Conservation (phyloP, 805 yeast species). For the Ogataea wickerhamii region DNA sequence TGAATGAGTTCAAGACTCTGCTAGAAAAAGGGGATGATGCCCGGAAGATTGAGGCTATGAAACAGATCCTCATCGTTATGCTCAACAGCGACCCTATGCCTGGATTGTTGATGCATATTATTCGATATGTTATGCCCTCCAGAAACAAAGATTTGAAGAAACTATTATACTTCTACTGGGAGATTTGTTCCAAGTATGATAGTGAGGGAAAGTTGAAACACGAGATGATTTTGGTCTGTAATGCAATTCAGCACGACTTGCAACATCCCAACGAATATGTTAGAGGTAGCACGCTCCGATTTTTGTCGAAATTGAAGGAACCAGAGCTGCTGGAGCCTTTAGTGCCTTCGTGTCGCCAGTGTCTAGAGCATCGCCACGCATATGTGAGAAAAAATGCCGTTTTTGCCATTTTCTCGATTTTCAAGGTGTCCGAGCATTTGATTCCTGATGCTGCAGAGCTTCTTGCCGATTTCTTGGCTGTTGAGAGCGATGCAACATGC, state of each 20-base stretch:
- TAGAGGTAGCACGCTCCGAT: constrained; percentile 92
- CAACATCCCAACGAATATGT: constrained; percentile 98
- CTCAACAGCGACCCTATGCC: constrained; percentile 92
- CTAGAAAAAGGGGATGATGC: constrained; percentile 90
- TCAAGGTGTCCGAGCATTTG: constrained; percentile 77
- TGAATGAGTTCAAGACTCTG: constrained; percentile 67
- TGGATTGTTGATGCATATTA: constrained; percentile 91
- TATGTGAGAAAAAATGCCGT: constrained; percentile 97
- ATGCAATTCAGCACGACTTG: constrained; percentile 94
- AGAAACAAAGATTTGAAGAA: constrained; percentile 87
- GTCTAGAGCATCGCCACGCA: constrained; percentile 95
- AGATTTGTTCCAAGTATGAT: constrained; percentile 90
- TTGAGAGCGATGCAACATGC: constrained; percentile 90
- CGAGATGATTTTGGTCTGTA: constrained; percentile 98
- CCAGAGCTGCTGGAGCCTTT: constrained; percentile 92
- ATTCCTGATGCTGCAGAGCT: constrained; percentile 95
- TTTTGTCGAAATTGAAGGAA: constrained; percentile 85
- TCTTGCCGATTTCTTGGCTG: constrained; percentile 63
- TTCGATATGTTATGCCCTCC: constrained; percentile 96
- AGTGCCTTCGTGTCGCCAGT: constrained; percentile 86
- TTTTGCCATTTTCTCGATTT: constrained; percentile 81
- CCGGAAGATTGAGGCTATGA: constrained; percentile 85
- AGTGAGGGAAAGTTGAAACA: constrained; percentile 88
- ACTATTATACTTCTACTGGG: constrained; percentile 94
- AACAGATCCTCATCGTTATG: constrained; percentile 77